A percentile compares a stretch with the other conserved stretches of the same genome.
Evolutionary conservation across 2,329 filamentous ascomycete genomes (phyloP).

Genomic region (Seiridium unicorne): DNA sequence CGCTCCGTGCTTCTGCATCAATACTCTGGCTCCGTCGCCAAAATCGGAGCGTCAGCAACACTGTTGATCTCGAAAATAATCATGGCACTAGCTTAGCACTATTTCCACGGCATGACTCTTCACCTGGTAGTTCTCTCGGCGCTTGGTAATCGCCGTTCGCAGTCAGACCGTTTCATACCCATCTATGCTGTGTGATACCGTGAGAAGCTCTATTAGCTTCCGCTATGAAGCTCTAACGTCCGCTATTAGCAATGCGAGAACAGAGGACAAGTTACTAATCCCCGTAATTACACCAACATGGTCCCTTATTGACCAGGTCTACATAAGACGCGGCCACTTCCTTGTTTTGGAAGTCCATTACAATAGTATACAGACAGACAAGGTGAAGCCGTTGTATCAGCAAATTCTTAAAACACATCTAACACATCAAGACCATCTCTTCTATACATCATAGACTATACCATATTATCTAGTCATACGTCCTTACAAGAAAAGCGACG

Average conservation of each 20-base stretch:
- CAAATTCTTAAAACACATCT: too few species aligned
- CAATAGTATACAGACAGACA: neutral
- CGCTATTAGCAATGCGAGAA: neutral
- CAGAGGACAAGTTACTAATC: neutral
- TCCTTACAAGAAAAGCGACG: neutral
- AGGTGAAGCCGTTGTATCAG: too few species aligned
- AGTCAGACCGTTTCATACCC: neutral
- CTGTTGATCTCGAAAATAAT: neutral
- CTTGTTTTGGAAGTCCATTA: neutral
- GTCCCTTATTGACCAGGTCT: neutral
- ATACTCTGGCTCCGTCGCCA: neutral
- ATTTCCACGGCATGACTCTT: conserved; percentile 1
- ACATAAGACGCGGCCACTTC: neutral
- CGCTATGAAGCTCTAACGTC: neutral
- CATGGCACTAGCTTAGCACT: neutral
- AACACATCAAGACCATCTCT: too few species aligned
- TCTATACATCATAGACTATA: too few species aligned
- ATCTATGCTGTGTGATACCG: neutral
- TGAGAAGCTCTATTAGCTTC: neutral
- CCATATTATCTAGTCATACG: too few species aligned
- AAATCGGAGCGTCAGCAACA: neutral
- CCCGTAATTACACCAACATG: neutral
- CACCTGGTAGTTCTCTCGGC: neutral
- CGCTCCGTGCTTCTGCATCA: too few species aligned
- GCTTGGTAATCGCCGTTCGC: conserved; percentile 1